phyloP scores from a whole-genome alignment of 2,329 filamentous ascomycete genomes.

The Fonsecaea nubica region DNA sequence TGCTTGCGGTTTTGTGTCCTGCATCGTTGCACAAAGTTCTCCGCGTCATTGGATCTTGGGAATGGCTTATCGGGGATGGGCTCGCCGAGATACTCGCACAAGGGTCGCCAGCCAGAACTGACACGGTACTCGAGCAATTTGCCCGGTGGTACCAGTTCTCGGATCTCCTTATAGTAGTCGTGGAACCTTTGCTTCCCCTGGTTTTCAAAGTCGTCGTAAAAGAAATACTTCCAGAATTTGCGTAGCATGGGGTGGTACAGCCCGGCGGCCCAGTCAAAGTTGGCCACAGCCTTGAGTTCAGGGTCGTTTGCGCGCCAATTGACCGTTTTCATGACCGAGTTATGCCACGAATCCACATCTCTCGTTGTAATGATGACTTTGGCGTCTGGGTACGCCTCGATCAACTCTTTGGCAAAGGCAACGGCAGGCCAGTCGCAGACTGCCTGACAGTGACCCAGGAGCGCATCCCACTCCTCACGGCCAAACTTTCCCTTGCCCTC shows the following conservation, averaged over 20 bases:
- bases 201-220: conserved; percentile 70
- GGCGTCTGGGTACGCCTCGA: conserved; percentile 73
- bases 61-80: conserved; percentile 57
- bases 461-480: conserved; percentile 71
- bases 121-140: conserved; percentile 62
- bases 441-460: conserved; percentile 68
- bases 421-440: conserved; percentile 73
- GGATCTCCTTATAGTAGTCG: conserved; percentile 62
- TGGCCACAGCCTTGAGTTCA: conserved; percentile 62
- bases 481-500: conserved; percentile 68
- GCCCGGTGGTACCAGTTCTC: conserved; percentile 55
- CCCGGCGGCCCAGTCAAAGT: conserved; percentile 68
- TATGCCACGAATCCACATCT: conserved; percentile 69
- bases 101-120: conserved; percentile 61
- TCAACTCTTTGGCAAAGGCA: conserved; percentile 72
- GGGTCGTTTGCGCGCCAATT: conserved; percentile 71
- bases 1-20: conserved; percentile 60
- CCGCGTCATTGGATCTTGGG: conserved; percentile 61
- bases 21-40: conserved; percentile 62
- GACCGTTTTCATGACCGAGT: conserved; percentile 70
- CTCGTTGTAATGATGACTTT: conserved; percentile 73
- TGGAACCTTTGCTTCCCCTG: conserved; percentile 68
- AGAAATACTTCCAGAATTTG: conserved; percentile 73
- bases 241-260: conserved; percentile 74
- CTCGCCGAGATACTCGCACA: conserved; percentile 62